Base-by-base conservation (phyloP, 116 monocot genomes). In the Cymodocea nodosa region DNA sequence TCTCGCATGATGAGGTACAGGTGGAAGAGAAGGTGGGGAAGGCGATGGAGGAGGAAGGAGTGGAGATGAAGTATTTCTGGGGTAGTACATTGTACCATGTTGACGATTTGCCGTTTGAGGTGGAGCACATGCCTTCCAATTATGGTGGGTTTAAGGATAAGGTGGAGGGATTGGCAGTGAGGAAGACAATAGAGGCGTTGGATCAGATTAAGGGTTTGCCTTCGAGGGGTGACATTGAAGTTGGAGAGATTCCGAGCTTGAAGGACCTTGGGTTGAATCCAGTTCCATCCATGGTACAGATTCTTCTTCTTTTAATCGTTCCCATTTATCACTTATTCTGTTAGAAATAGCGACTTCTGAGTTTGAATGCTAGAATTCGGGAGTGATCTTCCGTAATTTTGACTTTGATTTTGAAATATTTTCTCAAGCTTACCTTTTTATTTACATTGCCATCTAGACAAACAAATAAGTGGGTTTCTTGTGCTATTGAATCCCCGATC, bases 11-110 rank as follows among this genome's bases (percentile, higher is more conserved):
- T 19, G 89, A 89, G 79, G 82, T 80, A 60, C 39, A 16, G 73
- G 36, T 71, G 6, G 89, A 89, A 79, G 84, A 84, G 81, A 73
- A 64, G 68, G 77, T 89, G 53, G 75, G 67, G 69, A 72, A 77
- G 67, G 82, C 77, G 9, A 82, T 89, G 88, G 84, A 82, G 70
- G 72, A 72, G 64, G 88, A 89, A 44, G 88, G 88, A 10, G 74
- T 89, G n/a, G 88, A 89, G 67, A 75, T 89, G 54, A 84, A 80
- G 82, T 82, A 74, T 65, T 89, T 89, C 72, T 89, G 88, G 88
- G 88, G 88, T 51, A 89, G 82, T 58, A 89, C 88, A 5, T 71
- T 89, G 52, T 82, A 89, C 64, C 88, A 89, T 62, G 30, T 82
- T 15, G 88, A 89, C 35, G 88, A 89, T 56, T 61, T 89, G 70